Evolutionary conservation across 768 basidiomycete genomes (phyloP).

Genomic region (Tylopilus rubrobrunneus): DNA sequence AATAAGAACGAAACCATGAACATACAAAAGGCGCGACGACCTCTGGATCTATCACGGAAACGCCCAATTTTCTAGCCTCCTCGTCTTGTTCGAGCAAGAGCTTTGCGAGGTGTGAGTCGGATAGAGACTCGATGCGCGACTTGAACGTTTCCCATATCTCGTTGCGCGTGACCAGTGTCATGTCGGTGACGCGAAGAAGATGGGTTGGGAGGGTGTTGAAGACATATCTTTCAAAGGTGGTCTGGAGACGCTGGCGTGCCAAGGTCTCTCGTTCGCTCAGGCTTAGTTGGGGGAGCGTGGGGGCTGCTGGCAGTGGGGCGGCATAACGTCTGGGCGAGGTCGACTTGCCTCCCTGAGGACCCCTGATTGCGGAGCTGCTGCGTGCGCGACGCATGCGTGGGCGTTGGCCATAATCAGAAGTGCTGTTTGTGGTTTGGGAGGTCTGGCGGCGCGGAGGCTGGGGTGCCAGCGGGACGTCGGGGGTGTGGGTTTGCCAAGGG

Average conservation of each 20-base stretch:
- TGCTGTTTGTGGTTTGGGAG: conserved; percentile 14
- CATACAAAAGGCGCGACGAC: conserved; percentile 21
- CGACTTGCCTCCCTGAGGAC: conserved; percentile 12
- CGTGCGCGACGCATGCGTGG: conserved; percentile 15
- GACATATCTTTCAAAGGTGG: conserved; percentile 23
- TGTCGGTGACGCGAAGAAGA: conserved; percentile 20
- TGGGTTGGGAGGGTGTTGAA: conserved; percentile 24
- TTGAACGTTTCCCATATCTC: conserved; percentile 20
- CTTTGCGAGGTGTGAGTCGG: conserved; percentile 23
- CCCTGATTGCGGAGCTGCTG: conserved; percentile 17
- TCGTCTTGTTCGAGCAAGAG: conserved; percentile 24
- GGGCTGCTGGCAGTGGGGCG: conserved; percentile 11
- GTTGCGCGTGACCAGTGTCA: conserved; percentile 18
- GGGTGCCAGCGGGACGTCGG: conserved; percentile 5
- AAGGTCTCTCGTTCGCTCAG: conserved; percentile 20
- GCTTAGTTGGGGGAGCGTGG: conserved; percentile 15
- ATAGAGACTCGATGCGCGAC: conserved; percentile 17
- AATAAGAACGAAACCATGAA: not conserved
- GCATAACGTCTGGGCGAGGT: conserved; percentile 21
- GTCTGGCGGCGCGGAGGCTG: conserved; percentile 17
- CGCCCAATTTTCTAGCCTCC: conserved; percentile 18
- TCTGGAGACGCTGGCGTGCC: conserved; percentile 18
- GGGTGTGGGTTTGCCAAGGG: conserved; percentile 4
- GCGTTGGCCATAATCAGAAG: conserved; percentile 17
- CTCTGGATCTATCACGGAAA: conserved; percentile 20